Percentiles rank a stretch among this genome's conserved stretches.
Evolutionary conservation across 1,284 basidiomycete genomes (phyloP).

Genomic region (Cutaneotrichosporon mucoides): DNA sequence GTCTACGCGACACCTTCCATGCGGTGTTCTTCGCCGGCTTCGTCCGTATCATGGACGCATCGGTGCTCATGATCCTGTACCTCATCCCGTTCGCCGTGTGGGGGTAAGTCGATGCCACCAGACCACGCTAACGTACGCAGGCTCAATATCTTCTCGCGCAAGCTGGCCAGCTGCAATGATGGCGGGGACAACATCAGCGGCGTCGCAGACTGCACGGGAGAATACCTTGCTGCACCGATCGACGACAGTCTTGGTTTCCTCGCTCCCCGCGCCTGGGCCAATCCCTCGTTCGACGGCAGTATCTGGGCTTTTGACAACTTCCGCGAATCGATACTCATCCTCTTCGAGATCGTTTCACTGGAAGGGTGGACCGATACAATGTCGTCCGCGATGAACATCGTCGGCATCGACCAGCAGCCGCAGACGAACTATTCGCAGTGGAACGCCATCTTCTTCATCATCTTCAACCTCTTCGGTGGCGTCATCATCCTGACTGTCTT

Average conservation of each 20-base stretch:
- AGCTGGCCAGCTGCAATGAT: conserved; percentile 85
- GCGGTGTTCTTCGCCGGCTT: conserved; percentile 87
- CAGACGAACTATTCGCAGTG: conserved; percentile 65
- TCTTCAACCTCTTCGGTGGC: conserved; percentile 89
- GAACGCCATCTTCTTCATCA: conserved; percentile 87
- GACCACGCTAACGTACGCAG: conserved; percentile 10
- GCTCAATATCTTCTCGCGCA: conserved; percentile 84
- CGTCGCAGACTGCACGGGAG: conserved; percentile 66
- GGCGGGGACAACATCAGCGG: conserved; percentile 51
- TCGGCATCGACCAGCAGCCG: conserved; percentile 65
- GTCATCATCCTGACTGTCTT: conserved; percentile 86
- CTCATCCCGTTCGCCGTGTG: conserved; percentile 97
- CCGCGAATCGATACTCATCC: conserved; percentile 75
- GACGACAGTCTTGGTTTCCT: conserved; percentile 59
- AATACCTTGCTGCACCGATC: conserved; percentile 57
- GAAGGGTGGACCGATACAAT: conserved; percentile 97
- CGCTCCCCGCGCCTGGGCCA: conserved; percentile 82
- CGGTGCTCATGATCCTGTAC: conserved; percentile 86
- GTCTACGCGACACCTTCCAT: conserved; percentile 85
- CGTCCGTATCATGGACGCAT: conserved; percentile 81
- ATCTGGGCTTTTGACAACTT: conserved; percentile 91
- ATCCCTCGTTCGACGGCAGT: conserved; percentile 68
- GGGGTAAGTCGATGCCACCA: conserved; percentile 55
- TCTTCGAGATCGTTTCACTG: conserved; percentile 94
- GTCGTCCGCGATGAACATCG: conserved; percentile 74